A percentile compares a stretch with the other conserved stretches of the same genome.
Evolutionary conservation across 805 yeast species (phyloP).

Genomic region (Yamadazyma sp.): DNA sequence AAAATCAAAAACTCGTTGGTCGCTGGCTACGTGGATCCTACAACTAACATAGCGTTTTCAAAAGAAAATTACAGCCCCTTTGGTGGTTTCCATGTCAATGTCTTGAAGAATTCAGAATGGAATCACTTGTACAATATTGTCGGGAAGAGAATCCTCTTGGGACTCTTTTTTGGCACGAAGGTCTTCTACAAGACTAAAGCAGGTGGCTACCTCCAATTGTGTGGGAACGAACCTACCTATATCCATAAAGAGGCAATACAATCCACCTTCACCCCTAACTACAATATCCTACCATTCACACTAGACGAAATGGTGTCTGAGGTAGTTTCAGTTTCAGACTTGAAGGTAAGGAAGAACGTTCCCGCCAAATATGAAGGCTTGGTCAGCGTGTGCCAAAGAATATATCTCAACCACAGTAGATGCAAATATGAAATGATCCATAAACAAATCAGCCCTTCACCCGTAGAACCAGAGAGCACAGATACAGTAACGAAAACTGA

Average conservation of each 20-base stretch:
- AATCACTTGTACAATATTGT: slow-evolving; percentile 35
- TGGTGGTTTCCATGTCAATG: slow-evolving; percentile 32
- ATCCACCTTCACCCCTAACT: slow-evolving; percentile 3
- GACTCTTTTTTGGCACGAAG: slow-evolving; percentile 36
- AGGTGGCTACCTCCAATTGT: slow-evolving; percentile 11
- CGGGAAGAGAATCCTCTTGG: slow-evolving; percentile 41
- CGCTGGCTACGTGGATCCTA: slow-evolving; percentile 40
- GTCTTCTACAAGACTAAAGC: slow-evolving; percentile 23
- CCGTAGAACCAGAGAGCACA: too few species aligned
- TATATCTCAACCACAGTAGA: slow-evolving; percentile 2
- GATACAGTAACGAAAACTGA: slow-evolving; percentile 1
- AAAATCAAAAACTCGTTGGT: slow-evolving; percentile 38
- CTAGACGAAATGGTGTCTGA: slow-evolving; percentile 3
- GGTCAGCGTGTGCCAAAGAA: background rate
- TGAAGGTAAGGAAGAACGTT: background rate
- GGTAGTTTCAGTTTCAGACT: too few species aligned
- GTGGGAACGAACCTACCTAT: slow-evolving; percentile 11
- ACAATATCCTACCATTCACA: slow-evolving; percentile 1
- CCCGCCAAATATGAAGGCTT: slow-evolving; percentile 1
- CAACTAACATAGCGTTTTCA: background rate
- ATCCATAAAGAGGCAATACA: background rate
- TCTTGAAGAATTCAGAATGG: slow-evolving; percentile 48
- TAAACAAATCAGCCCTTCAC: background rate
- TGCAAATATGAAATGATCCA: slow-evolving; percentile 10
- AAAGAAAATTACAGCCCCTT: slow-evolving; percentile 29